These are phyloP conservation scores for Hygrophorus pudorinus DNA, from an alignment of 768 basidiomycete genomes.

Conservation along the genomic window DNA sequence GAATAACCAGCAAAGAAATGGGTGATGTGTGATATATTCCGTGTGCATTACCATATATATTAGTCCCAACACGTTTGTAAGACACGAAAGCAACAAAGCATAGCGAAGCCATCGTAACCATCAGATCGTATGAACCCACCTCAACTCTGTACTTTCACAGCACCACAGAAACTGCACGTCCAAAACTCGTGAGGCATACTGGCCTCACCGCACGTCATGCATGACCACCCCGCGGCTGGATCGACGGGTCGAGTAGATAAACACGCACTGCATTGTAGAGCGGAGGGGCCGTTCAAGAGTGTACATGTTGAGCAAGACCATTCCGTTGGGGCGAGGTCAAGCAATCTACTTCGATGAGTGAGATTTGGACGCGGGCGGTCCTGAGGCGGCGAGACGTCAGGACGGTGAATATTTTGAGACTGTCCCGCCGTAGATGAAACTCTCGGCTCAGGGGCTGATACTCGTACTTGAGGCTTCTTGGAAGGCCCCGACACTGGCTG, in stretches of 20 bases:
- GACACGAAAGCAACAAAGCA: background rate
- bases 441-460: background rate
- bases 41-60: background rate
- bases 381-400: no score
- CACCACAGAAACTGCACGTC: slow-evolving; percentile 69
- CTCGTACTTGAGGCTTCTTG: no score
- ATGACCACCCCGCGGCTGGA: slow-evolving; percentile 46
- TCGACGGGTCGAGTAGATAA: slow-evolving; percentile 21
- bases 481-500: no score
- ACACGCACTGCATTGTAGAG: slow-evolving; percentile 57
- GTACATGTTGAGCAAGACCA: slow-evolving; percentile 60
- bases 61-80: background rate
- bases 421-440: background rate
- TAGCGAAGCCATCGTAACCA: background rate
- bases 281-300: slow-evolving; percentile 41
- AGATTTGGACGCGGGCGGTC: no score
- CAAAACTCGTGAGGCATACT: slow-evolving; percentile 58
- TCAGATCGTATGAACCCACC: slow-evolving; percentile 1
- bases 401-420: background rate
- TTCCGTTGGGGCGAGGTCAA: slow-evolving; percentile 10
- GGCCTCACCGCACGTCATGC: slow-evolving; percentile 50
- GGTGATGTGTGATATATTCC: background rate
- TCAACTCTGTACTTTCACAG: slow-evolving; percentile 41
- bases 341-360: slow-evolving; percentile 3
- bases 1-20: slow-evolving; percentile 19